phyloP scores from a whole-genome alignment of 2,329 filamentous ascomycete genomes.

The Colletotrichum graminicola region DNA sequence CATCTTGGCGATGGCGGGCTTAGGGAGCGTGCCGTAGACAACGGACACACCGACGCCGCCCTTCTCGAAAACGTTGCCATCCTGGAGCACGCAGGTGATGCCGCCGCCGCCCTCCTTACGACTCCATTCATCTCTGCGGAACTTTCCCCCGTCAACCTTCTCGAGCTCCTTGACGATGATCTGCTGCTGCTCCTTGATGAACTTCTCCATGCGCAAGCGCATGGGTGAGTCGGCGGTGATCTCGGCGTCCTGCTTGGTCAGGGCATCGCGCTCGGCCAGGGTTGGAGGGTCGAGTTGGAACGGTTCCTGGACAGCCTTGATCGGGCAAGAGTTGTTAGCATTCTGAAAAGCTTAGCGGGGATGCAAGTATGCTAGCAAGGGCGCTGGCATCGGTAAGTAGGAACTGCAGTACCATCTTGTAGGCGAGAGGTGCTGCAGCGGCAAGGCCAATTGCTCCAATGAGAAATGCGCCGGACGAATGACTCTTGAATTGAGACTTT shows the following conservation, averaged over 20 bases:
- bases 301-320: conserved; percentile 57
- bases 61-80: conserved; percentile 98
- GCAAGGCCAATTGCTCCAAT: conserved; percentile 60
- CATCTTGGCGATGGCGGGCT: conserved; percentile 92
- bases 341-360: conserved; percentile 26
- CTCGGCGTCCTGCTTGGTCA: conserved; percentile 82
- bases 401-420: conserved; percentile 67
- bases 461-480: conserved; percentile 32
- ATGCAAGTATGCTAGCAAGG: conserved; percentile 15
- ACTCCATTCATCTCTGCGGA: conserved; percentile 87
- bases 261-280: conserved; percentile 86
- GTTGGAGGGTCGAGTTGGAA: conserved; percentile 71
- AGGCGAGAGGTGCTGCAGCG: conserved; percentile 65
- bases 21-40: conserved; percentile 91
- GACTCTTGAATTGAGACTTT: conserved; percentile 37
- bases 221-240: conserved; percentile 87
- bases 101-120: conserved; percentile 91
- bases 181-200: conserved; percentile 93
- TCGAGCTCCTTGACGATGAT: conserved; percentile 88
- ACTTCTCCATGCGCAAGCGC: conserved; percentile 96
- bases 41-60: conserved; percentile 95
- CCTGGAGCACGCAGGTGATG: conserved; percentile 93
- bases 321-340: conserved; percentile 31
- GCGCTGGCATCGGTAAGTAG: conserved; percentile 30
- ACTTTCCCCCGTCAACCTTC: conserved; percentile 84